These are phyloP conservation scores for Taxawa tesnikishii DNA, from an alignment of 2,329 filamentous ascomycete species.

Conservation along the genomic window DNA sequence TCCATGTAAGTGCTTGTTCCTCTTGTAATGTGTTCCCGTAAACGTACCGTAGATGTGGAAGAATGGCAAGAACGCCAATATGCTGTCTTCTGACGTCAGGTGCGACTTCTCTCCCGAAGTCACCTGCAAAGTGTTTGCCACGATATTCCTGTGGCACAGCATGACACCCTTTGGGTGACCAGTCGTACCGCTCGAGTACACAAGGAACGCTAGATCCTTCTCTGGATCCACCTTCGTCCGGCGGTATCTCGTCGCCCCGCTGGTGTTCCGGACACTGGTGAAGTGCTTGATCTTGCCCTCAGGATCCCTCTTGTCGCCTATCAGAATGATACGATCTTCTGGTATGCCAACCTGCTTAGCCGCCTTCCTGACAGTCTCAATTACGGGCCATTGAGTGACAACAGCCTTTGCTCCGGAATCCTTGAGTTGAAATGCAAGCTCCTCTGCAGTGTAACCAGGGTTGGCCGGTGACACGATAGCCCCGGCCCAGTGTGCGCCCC, in stretches of 20 bases:
- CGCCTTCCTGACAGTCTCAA: conserved; percentile 54
- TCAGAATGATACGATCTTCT: conserved; percentile 58
- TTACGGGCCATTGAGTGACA: conserved; percentile 57
- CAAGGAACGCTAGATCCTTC: conserved; percentile 69
- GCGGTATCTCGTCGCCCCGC: conserved; percentile 45
- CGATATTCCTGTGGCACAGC: conserved; percentile 71
- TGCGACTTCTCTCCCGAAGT: conserved; percentile 25
- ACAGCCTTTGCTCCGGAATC: conserved; percentile 65
- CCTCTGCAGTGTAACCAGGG: conserved; percentile 71
- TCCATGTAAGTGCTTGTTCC: conserved; percentile 6
- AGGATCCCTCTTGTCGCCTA: conserved; percentile 57
- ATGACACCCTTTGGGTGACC: conserved; percentile 86
- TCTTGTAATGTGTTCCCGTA: neutral
- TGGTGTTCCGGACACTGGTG: conserved; percentile 53
- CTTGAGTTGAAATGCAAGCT: conserved; percentile 73
- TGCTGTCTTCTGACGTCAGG: conserved; percentile 52
- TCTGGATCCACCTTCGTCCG: conserved; percentile 52
- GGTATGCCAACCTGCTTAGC: conserved; percentile 59
- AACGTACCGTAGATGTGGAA: conserved; percentile 75
- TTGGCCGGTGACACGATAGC: conserved; percentile 77
- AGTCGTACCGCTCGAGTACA: conserved; percentile 84
- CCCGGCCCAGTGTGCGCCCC: conserved; percentile 74
- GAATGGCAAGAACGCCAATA: conserved; percentile 74
- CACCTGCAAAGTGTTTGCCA: conserved; percentile 51
- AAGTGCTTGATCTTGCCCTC: conserved; percentile 56